phyloP scores from a whole-genome alignment of 345 rosid genomes.

The Pelargonium nanum region DNA sequence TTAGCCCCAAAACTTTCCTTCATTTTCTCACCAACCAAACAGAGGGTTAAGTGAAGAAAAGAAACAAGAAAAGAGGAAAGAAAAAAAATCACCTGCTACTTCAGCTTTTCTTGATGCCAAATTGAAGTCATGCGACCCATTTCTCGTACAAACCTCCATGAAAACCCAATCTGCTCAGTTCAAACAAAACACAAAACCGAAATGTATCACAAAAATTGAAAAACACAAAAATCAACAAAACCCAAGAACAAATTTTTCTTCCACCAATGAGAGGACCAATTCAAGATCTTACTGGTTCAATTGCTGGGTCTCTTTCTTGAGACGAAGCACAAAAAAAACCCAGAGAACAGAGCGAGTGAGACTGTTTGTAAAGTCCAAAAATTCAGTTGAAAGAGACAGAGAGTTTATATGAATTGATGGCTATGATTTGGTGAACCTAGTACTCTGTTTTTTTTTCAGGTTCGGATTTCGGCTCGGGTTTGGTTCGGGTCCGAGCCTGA shows the following conservation, averaged over 20 bases:
- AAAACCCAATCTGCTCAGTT: slow-evolving; percentile 11
- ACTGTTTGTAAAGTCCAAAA: background rate
- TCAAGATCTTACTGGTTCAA: background rate
- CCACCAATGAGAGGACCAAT: background rate
- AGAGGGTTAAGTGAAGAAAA: background rate
- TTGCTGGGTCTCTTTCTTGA: background rate
- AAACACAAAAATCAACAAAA: no score
- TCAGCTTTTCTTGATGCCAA: slow-evolving; percentile 89
- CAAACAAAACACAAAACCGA: slow-evolving; percentile 6
- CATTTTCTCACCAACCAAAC: slow-evolving; percentile 2
- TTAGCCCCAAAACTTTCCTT: background rate
- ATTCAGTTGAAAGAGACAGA: background rate
- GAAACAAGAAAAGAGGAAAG: background rate
- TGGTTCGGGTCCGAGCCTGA: slow-evolving; percentile 7
- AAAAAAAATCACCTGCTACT: slow-evolving; percentile 54
- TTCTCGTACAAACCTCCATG: slow-evolving; percentile 44
- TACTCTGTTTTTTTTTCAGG: background rate
- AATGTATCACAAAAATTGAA: background rate
- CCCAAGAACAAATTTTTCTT: background rate
- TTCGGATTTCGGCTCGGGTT: slow-evolving; percentile 4
- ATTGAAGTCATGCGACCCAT: slow-evolving; percentile 43
- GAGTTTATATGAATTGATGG: background rate
- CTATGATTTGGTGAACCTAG: background rate
- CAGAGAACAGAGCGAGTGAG: background rate
- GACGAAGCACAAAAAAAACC: background rate